Evolutionary conservation across 1,284 basidiomycete species (phyloP).

Genomic region (Porphyrellus sp.): DNA sequence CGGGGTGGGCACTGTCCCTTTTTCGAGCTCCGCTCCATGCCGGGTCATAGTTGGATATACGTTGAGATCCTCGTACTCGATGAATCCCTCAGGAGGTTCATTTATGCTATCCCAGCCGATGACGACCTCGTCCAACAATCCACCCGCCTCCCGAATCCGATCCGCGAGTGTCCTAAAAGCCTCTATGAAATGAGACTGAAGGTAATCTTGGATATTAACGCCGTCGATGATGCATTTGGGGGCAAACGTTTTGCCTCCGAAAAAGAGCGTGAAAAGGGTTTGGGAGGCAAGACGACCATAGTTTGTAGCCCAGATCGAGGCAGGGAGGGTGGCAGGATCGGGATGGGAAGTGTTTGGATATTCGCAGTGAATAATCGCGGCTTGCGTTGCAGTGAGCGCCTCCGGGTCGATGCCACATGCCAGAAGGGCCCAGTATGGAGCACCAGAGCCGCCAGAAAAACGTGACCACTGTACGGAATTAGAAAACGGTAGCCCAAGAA

Average conservation of each 20-base stretch:
- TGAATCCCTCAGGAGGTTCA: slow-evolving; percentile 88
- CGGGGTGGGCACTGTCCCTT: slow-evolving; percentile 85
- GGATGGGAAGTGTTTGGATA: slow-evolving; percentile 62
- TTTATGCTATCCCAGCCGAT: slow-evolving; percentile 98
- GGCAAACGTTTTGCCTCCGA: slow-evolving; percentile 85
- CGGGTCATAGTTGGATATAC: slow-evolving; percentile 56
- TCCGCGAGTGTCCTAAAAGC: slow-evolving; percentile 78
- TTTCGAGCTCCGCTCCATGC: slow-evolving; percentile 74
- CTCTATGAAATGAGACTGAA: slow-evolving; percentile 82
- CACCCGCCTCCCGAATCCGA: slow-evolving; percentile 63
- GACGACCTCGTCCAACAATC: slow-evolving; percentile 81
- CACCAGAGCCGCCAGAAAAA: slow-evolving; percentile 94
- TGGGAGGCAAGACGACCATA: slow-evolving; percentile 87
- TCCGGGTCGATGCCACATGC: slow-evolving; percentile 91
- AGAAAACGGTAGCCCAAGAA: slow-evolving; percentile 2
- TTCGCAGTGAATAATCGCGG: slow-evolving; percentile 87
- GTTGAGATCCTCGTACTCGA: slow-evolving; percentile 75
- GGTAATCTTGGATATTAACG: slow-evolving; percentile 90
- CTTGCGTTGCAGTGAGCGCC: slow-evolving; percentile 80
- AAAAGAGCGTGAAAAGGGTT: slow-evolving; percentile 94
- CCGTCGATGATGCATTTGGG: slow-evolving; percentile 92
- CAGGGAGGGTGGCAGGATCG: slow-evolving; percentile 73
- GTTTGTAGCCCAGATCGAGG: slow-evolving; percentile 97
- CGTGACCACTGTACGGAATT: slow-evolving; percentile 79
- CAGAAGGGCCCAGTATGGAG: slow-evolving; percentile 90